phyloP scores from a whole-genome alignment of 2,329 filamentous ascomycete genomes.

The Ustulina deusta region DNA sequence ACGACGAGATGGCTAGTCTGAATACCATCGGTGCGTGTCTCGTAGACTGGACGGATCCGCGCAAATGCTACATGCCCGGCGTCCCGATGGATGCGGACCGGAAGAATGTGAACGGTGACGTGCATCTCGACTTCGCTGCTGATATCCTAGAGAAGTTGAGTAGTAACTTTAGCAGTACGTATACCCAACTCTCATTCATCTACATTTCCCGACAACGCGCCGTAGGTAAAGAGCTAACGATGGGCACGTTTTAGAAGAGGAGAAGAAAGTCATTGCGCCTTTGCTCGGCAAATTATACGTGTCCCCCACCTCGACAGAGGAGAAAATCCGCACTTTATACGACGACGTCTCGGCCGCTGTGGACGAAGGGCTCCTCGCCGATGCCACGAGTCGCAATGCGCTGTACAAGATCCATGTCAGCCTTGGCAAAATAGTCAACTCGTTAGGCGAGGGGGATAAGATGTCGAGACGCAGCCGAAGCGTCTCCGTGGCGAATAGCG shows the following conservation, averaged over 20 bases:
- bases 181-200: neutral
- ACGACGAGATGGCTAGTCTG: slow-evolving; percentile 82
- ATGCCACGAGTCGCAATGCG: slow-evolving; percentile 71
- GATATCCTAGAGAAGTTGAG: slow-evolving; percentile 81
- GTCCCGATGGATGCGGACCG: slow-evolving; percentile 67
- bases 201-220: neutral
- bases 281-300: slow-evolving; percentile 87
- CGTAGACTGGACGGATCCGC: slow-evolving; percentile 94
- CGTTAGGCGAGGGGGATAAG: slow-evolving; percentile 57
- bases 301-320: slow-evolving; percentile 71
- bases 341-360: slow-evolving; percentile 71
- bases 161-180: slow-evolving; percentile 75
- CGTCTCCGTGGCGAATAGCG: slow-evolving; percentile 34
- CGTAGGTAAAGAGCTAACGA: slow-evolving; percentile 12
- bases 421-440: slow-evolving; percentile 75
- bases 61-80: slow-evolving; percentile 74
- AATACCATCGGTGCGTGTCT: slow-evolving; percentile 83
- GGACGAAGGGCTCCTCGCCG: slow-evolving; percentile 69
- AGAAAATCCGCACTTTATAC: slow-evolving; percentile 69
- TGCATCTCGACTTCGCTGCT: slow-evolving; percentile 82
- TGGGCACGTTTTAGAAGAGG: slow-evolving; percentile 73
- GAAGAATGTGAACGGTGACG: slow-evolving; percentile 77
- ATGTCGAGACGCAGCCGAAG: slow-evolving; percentile 41
- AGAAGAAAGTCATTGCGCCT: slow-evolving; percentile 83
- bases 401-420: slow-evolving; percentile 76